A percentile compares a stretch with the other conserved stretches of the same genome.
Conservation (phyloP, 225 moss, liverwort and hornwort species). For the Rhytidiadelphus loreus region DNA sequence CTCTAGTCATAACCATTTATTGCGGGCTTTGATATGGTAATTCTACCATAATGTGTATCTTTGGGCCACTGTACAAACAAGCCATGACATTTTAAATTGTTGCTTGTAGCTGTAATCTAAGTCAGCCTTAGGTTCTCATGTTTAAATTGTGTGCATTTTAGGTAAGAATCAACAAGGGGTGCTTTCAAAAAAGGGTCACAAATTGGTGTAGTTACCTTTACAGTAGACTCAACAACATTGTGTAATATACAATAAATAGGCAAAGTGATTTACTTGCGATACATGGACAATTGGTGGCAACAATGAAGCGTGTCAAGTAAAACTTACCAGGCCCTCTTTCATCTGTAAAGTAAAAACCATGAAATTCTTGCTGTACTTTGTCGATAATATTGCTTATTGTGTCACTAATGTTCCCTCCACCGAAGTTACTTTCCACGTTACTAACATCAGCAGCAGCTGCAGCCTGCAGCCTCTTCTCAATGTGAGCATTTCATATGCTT, state of each 20-base stretch:
- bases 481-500: slow-evolving; percentile 6
- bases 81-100: neutral
- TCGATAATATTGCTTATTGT: slow-evolving; percentile 41
- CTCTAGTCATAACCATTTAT: too few relatives aligned
- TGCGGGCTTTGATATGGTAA: too few relatives aligned
- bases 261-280: neutral
- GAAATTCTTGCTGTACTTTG: slow-evolving; percentile 74
- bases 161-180: neutral
- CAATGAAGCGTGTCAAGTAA: neutral
- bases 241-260: neutral
- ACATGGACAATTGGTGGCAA: neutral
- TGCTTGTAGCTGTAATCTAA: neutral
- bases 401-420: neutral
- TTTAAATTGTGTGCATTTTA: neutral
- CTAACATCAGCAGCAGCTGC: neutral
- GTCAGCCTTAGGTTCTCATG: neutral
- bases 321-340: slow-evolving; percentile 21
- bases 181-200: neutral
- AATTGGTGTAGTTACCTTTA: neutral
- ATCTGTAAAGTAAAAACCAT: slow-evolving; percentile 80
- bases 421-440: neutral
- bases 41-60: neutral
- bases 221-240: neutral
- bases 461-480: slow-evolving; percentile 8
- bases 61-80: neutral